A percentile compares a stretch with the other conserved stretches of the same genome.
Evolutionary conservation across 176 grass and related monocot genomes (phyloP).

Genomic region (Aegilops tauschii): DNA sequence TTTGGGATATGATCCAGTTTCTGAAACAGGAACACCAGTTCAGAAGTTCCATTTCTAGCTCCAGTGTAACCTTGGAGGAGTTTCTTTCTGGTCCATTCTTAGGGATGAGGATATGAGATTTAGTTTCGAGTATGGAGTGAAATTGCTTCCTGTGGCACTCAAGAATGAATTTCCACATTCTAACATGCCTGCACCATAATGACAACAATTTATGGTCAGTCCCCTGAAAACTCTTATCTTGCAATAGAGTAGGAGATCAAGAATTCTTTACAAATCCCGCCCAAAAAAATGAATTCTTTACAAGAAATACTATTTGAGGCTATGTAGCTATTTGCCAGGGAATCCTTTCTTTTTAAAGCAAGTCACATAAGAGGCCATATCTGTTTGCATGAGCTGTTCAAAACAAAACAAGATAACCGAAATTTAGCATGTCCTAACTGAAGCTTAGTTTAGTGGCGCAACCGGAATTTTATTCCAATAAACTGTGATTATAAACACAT

Average conservation of each 20-base stretch:
- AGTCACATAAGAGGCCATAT: not conserved
- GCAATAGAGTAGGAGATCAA: not conserved
- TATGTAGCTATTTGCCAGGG: not conserved
- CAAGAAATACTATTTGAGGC: not conserved
- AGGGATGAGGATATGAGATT: conserved; percentile 50
- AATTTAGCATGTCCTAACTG: not conserved
- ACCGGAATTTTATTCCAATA: not conserved
- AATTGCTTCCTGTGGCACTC: conserved; percentile 82
- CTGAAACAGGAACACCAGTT: conserved; percentile 89
- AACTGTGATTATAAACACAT: not conserved
- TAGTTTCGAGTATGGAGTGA: conserved; percentile 66
- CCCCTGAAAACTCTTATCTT: not conserved
- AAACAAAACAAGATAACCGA: not conserved
- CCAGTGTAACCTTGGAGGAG: conserved; percentile 51
- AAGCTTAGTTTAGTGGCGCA: not conserved
- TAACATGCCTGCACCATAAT: conserved; percentile 56
- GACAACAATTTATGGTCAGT: conserved; percentile 14
- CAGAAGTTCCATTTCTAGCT: conserved; percentile 79
- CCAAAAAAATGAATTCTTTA: not conserved
- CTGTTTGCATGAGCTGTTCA: not conserved
- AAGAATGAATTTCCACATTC: conserved; percentile 83
- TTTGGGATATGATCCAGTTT: conserved; percentile 72
- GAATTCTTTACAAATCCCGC: not conserved
- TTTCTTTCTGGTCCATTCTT: conserved; percentile 51
- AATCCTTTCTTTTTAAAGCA: not conserved